Evolutionary conservation across 192 early-diverging fungal genomes (phyloP).

Genomic region (Kappamyces sp.): DNA sequence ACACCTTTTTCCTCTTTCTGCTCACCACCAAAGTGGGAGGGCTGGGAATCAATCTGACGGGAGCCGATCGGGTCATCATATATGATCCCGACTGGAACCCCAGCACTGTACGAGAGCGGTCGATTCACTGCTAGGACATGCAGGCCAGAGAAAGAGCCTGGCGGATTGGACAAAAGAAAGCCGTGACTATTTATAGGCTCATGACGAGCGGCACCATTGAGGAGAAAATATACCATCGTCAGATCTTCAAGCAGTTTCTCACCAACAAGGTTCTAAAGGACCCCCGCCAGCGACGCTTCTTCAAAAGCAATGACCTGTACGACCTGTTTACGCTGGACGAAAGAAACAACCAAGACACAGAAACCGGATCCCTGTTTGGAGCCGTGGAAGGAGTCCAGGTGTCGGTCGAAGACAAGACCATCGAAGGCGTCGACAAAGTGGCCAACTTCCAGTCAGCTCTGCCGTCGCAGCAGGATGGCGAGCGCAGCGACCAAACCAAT

Average conservation of each 20-base stretch:
- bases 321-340: slow-evolving; percentile 78
- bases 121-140: too few species aligned
- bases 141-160: slow-evolving; percentile 95
- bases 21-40: slow-evolving; percentile 98
- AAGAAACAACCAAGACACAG: slow-evolving; percentile 47
- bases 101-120: too few species aligned
- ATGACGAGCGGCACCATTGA: slow-evolving; percentile 94
- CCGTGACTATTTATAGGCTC: slow-evolving; percentile 87
- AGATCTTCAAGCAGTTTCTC: slow-evolving; percentile 96
- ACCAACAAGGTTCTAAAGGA: slow-evolving; percentile 94
- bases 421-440: slow-evolving; percentile 28
- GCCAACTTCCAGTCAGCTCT: slow-evolving; percentile 22
- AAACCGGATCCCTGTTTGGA: slow-evolving; percentile 81
- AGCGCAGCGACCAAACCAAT: slow-evolving; percentile 7
- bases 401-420: slow-evolving; percentile 4
- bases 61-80: slow-evolving; percentile 88
- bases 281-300: slow-evolving; percentile 82
- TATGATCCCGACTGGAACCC: slow-evolving; percentile 99
- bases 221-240: slow-evolving; percentile 94
- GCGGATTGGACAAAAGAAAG: slow-evolving; percentile 82
- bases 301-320: slow-evolving; percentile 74
- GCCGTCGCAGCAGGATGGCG: slow-evolving; percentile 13
- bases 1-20: slow-evolving; percentile 76
- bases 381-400: slow-evolving; percentile 24
- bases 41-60: slow-evolving; percentile 89